Conservation (phyloP, 225 moss, liverwort and hornwort genomes). For the Marchantia polymorpha region DNA sequence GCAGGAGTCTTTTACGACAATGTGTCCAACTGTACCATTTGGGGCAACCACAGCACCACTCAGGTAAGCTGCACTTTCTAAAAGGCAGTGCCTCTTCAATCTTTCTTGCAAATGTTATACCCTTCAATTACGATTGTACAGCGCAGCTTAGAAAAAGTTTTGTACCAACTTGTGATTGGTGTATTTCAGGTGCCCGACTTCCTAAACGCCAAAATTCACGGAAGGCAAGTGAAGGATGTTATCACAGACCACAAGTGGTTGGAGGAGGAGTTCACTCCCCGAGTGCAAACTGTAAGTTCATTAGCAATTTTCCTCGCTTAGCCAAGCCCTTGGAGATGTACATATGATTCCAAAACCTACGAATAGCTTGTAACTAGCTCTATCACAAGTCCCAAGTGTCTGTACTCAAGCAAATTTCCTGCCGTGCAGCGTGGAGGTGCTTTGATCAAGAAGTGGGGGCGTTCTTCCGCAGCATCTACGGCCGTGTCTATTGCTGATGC, state of each 20-base stretch:
- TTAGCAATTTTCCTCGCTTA: neutral
- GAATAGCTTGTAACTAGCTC: no score
- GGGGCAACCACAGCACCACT: constrained; percentile 97
- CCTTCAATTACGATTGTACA: no score
- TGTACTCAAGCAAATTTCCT: neutral
- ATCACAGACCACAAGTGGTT: constrained; percentile 84
- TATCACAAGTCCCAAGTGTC: neutral
- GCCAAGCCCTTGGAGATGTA: no score
- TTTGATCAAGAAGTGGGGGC: constrained; percentile 90
- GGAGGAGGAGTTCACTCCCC: constrained; percentile 89
- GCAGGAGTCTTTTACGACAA: constrained; percentile 95
- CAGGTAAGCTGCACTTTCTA: constrained; percentile 39
- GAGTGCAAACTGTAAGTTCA: constrained; percentile 58
- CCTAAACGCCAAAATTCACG: constrained; percentile 85
- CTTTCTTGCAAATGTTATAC: no score
- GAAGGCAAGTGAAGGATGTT: constrained; percentile 63
- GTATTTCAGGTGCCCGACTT: constrained; percentile 75
- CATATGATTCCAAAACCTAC: no score
- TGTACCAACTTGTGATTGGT: no score
- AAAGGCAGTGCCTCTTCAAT: neutral
- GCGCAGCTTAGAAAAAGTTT: no score
- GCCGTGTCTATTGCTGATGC: constrained; percentile 92
- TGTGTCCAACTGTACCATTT: constrained; percentile 90
- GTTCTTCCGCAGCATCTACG: constrained; percentile 92
- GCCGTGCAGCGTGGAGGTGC: constrained; percentile 64